Evolutionary conservation across 768 basidiomycete genomes (phyloP).

Genomic region (Tubosaeta sp.): DNA sequence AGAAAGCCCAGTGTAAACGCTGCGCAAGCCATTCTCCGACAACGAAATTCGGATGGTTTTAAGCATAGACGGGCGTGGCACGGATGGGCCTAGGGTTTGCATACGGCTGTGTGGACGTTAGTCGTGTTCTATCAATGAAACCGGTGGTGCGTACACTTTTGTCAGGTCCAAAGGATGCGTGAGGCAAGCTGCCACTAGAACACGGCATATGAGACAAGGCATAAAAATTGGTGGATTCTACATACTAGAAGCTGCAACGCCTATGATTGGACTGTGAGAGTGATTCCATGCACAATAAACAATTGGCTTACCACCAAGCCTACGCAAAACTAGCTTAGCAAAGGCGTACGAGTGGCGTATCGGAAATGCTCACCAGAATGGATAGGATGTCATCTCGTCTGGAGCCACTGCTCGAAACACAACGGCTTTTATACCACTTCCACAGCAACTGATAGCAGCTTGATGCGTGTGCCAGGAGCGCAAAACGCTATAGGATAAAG

Average conservation of each 20-base stretch:
- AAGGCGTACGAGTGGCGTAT: not conserved
- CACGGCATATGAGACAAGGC: constrained; percentile 3
- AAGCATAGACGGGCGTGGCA: constrained; percentile 60
- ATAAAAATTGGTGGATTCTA: constrained; percentile 5
- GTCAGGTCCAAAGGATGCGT: constrained; percentile 84
- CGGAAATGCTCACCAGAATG: constrained; percentile 29
- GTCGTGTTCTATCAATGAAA: not conserved
- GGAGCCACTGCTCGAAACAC: not conserved
- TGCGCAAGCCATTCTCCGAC: constrained; percentile 61
- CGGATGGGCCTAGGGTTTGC: constrained; percentile 61
- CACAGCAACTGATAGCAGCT: not conserved
- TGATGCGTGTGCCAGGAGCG: constrained; percentile 2
- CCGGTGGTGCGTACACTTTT: constrained; percentile 59
- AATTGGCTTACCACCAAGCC: constrained; percentile 56
- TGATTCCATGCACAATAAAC: not conserved
- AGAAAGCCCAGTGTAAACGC: constrained; percentile 76
- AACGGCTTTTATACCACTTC: constrained; percentile 17
- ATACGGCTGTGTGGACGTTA: constrained; percentile 53
- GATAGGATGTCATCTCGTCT: constrained; percentile 25
- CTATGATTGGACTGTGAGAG: constrained; percentile 30
- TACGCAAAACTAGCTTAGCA: constrained; percentile 21
- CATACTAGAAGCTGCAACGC: constrained; percentile 62
- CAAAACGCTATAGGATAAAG: constrained; percentile 19
- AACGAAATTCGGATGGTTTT: constrained; percentile 62
- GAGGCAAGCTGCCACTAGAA: constrained; percentile 70